These are phyloP conservation scores for Tillandsia fasciculata DNA, from an alignment of 176 grass and related monocot species.

Conservation along the genomic window DNA sequence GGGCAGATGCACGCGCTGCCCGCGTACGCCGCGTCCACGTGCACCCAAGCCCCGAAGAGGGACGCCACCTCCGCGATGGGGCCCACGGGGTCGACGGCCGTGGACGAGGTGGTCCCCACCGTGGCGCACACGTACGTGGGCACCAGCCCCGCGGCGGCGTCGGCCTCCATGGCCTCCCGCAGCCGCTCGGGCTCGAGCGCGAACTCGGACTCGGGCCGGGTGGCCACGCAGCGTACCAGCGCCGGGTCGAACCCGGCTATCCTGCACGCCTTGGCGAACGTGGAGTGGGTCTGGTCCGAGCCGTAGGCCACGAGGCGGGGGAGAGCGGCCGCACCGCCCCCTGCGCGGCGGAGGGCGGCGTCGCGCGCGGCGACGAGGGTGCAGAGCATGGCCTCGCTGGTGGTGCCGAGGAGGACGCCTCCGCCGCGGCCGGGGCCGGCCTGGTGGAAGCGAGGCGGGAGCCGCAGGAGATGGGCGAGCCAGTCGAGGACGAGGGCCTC, in stretches of 20 bases:
- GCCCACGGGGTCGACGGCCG: constrained; percentile 35
- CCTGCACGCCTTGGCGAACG: constrained; percentile 40
- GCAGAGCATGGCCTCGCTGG: constrained; percentile 46
- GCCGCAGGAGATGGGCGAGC: constrained; percentile 30
- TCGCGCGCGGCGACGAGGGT: constrained; percentile 41
- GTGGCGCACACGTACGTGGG: constrained; percentile 46
- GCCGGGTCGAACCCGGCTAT: constrained; percentile 33
- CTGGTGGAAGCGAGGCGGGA: constrained; percentile 25
- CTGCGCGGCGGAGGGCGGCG: background rate
- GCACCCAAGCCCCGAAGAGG: constrained; percentile 30
- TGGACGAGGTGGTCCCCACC: constrained; percentile 43
- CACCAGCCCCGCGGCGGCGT: constrained; percentile 25
- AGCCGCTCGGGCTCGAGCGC: constrained; percentile 22
- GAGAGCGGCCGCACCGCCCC: background rate
- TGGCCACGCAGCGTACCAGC: constrained; percentile 25
- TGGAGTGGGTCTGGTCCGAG: constrained; percentile 47
- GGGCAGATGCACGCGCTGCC: constrained; percentile 56
- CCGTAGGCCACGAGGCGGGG: constrained; percentile 28
- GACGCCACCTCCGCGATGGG: constrained; percentile 20
- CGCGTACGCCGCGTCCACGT: constrained; percentile 41
- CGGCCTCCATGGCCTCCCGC: constrained; percentile 17
- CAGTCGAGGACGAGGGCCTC: constrained; percentile 49
- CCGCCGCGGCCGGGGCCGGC: constrained; percentile 12
- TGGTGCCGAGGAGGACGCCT: constrained; percentile 26
- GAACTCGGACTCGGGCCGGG: constrained; percentile 9